phyloP scores from a whole-genome alignment of 2,329 filamentous ascomycete genomes.

The Aspergillus sergii region DNA sequence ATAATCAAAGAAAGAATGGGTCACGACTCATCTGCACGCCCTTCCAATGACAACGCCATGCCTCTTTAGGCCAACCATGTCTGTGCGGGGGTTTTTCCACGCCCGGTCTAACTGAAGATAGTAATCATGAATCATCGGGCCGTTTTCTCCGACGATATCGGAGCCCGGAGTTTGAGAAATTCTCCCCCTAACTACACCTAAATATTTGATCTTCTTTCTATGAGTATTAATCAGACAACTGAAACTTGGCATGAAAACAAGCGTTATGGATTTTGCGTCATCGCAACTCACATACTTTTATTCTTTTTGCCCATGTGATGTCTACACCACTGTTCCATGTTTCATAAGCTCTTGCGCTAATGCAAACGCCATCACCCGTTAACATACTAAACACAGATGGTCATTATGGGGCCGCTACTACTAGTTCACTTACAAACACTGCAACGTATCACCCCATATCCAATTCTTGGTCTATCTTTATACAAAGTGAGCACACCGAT shows the following conservation, averaged over 20 bases:
- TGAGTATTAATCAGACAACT: too few species aligned
- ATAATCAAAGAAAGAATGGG: constrained; percentile 4
- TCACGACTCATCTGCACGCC: constrained; percentile 6
- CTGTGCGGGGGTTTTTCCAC: constrained; percentile 6
- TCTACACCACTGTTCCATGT: not conserved
- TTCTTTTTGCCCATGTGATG: not conserved
- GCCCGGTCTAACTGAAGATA: constrained; percentile 5
- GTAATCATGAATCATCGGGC: constrained; percentile 16
- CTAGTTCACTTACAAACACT: too few species aligned
- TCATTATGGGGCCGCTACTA: too few species aligned
- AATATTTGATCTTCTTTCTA: not conserved
- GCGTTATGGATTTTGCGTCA: not conserved
- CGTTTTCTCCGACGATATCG: constrained; percentile 9
- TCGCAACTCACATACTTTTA: not conserved
- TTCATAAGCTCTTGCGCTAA: not conserved
- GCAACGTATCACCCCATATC: not conserved
- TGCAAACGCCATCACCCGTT: not conserved
- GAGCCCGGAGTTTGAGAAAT: constrained; percentile 3
- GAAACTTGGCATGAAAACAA: not conserved
- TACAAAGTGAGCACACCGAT: not conserved
- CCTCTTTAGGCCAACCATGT: constrained; percentile 20
- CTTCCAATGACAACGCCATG: constrained; percentile 32
- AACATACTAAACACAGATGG: too few species aligned
- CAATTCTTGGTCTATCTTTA: not conserved
- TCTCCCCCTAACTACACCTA: not conserved